Percentiles rank a stretch among this genome's conserved stretches.
These are phyloP conservation scores for Angomonas ambiguus DNA, from an alignment of 208 protist species.

Conservation along the genomic window DNA sequence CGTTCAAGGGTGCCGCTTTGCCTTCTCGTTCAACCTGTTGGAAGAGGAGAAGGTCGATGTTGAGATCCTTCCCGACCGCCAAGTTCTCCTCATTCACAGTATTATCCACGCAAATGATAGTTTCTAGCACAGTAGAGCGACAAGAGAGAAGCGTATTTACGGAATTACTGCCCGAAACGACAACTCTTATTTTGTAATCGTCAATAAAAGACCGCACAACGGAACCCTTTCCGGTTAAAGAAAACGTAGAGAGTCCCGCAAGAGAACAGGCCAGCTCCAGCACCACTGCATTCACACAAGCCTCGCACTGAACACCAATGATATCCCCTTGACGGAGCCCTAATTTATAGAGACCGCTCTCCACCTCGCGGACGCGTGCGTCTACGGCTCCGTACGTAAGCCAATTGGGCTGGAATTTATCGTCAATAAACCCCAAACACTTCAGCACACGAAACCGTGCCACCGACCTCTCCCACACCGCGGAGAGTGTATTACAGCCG, in stretches of 20 bases:
- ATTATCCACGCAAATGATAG: slow-evolving; percentile 60
- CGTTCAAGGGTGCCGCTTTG: slow-evolving; percentile 18
- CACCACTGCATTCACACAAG: slow-evolving; percentile 42
- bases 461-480: slow-evolving; percentile 69
- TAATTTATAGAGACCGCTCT: slow-evolving; percentile 50
- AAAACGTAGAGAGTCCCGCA: slow-evolving; percentile 66
- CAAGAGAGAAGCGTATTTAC: slow-evolving; percentile 67
- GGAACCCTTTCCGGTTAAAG: slow-evolving; percentile 56
- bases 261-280: slow-evolving; percentile 68
- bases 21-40: slow-evolving; percentile 62
- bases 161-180: slow-evolving; percentile 50
- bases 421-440: slow-evolving; percentile 59
- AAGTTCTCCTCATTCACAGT: slow-evolving; percentile 52
- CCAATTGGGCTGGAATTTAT: slow-evolving; percentile 51
- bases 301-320: slow-evolving; percentile 74
- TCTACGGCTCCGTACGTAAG: slow-evolving; percentile 71
- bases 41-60: slow-evolving; percentile 67
- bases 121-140: slow-evolving; percentile 71
- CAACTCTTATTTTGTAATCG: slow-evolving; percentile 63
- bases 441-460: slow-evolving; percentile 39
- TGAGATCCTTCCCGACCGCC: slow-evolving; percentile 65
- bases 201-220: slow-evolving; percentile 68
- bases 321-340: slow-evolving; percentile 62
- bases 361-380: slow-evolving; percentile 56
- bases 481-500: slow-evolving; percentile 33